phyloP scores from a whole-genome alignment of 176 grass and related monocot species.

The Triticum turgidum region DNA sequence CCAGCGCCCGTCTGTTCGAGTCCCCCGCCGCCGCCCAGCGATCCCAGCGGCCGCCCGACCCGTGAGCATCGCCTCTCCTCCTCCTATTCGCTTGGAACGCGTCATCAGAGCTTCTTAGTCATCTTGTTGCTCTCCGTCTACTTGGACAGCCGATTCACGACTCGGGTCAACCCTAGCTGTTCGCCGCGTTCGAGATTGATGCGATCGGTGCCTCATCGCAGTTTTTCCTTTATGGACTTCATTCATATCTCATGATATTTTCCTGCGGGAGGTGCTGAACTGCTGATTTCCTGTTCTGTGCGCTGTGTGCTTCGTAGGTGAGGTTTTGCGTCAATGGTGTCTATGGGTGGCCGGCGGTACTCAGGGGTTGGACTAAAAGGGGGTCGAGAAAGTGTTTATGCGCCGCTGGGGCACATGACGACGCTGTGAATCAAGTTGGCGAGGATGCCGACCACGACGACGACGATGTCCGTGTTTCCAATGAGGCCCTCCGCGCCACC shows the following conservation, averaged over 20 bases:
- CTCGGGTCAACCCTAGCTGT: neutral
- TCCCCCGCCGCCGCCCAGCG: neutral
- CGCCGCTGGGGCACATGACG: neutral
- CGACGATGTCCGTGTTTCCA: constrained; percentile 27
- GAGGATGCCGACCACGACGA: neutral
- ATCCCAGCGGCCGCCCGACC: neutral
- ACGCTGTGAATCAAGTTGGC: constrained; percentile 20
- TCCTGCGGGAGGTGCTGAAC: neutral
- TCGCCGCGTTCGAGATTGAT: neutral
- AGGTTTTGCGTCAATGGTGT: constrained; percentile 23
- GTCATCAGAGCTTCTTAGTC: neutral
- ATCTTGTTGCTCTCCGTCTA: neutral
- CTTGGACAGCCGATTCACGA: neutral
- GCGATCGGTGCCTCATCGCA: neutral
- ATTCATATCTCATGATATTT: neutral
- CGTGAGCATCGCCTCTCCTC: constrained; percentile 13
- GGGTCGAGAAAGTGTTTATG: constrained; percentile 16
- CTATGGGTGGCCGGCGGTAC: constrained; percentile 14
- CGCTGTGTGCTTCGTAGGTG: constrained; percentile 6
- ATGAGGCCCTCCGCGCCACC: constrained; percentile 37
- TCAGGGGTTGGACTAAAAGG: constrained; percentile 2
- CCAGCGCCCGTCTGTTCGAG: neutral
- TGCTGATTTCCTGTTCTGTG: constrained; percentile 2
- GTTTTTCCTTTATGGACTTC: neutral
- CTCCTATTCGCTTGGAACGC: neutral